These are phyloP conservation scores for Suillus decipiens DNA, from an alignment of 768 basidiomycete genomes.

Conservation along the genomic window DNA sequence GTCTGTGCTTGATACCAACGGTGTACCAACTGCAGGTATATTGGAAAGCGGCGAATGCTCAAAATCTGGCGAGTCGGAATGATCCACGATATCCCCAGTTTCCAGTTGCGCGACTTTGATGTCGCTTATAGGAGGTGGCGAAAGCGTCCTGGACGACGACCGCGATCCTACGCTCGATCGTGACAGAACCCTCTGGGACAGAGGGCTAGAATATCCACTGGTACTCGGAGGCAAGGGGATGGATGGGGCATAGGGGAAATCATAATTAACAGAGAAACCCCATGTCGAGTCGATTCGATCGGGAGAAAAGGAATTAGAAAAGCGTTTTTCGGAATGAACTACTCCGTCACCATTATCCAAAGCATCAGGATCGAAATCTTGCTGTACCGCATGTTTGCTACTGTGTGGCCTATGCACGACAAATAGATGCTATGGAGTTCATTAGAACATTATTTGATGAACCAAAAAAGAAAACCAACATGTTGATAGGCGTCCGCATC, in stretches of 20 bases:
- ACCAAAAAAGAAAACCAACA: conserved; percentile 27
- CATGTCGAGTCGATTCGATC: conserved; percentile 24
- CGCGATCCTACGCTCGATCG: conserved; percentile 12
- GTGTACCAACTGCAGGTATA: conserved; percentile 32
- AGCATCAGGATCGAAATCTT: conserved; percentile 6
- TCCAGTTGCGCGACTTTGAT: conserved; percentile 32
- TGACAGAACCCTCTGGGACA: conserved; percentile 25
- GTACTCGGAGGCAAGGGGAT: conserved; percentile 32
- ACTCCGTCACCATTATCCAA: not conserved
- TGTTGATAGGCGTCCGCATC: conserved; percentile 38
- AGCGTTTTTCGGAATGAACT: not conserved
- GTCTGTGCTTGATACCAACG: conserved; percentile 21
- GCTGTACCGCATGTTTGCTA: not conserved
- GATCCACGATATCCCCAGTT: conserved; percentile 30
- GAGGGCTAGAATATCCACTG: conserved; percentile 33
- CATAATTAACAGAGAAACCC: conserved; percentile 22
- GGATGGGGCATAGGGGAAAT: conserved; percentile 28
- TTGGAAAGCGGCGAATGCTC: conserved; percentile 35
- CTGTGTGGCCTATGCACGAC: conserved; percentile 24
- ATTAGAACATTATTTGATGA: conserved; percentile 7
- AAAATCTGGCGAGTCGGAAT: conserved; percentile 21
- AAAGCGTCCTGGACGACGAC: conserved; percentile 11
- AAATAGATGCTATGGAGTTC: conserved; percentile 28
- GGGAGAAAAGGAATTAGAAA: conserved; percentile 13
- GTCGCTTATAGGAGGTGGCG: conserved; percentile 15